Conservation (phyloP, 2,329 filamentous ascomycete species). For the Xylaria hypoxylon region DNA sequence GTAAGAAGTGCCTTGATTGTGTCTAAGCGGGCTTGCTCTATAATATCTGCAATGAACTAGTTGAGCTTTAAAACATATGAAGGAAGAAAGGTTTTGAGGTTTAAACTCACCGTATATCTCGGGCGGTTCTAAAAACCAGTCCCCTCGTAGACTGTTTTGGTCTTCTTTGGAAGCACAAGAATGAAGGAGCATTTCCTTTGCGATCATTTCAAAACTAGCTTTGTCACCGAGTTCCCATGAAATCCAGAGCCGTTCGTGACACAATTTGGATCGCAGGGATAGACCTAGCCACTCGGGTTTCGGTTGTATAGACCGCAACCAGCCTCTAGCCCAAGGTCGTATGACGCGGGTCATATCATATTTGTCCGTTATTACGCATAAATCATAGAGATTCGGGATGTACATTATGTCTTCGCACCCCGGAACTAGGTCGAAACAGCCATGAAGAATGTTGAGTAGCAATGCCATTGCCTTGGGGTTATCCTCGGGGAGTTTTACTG, state of each 20-base stretch:
- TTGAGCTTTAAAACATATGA: conserved; percentile 20
- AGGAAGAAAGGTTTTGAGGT: not conserved
- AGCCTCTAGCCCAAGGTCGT: conserved; percentile 41
- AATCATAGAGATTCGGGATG: conserved; percentile 37
- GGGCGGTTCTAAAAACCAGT: conserved; percentile 30
- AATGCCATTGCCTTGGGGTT: conserved; percentile 6
- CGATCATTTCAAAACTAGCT: conserved; percentile 33
- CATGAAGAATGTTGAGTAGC: conserved; percentile 20
- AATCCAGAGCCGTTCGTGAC: conserved; percentile 40
- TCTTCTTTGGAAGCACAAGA: conserved; percentile 16
- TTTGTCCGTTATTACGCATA: conserved; percentile 41
- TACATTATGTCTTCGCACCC: conserved; percentile 31
- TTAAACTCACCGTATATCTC: conserved; percentile 41
- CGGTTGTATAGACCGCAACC: conserved; percentile 32
- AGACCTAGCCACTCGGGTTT: conserved; percentile 27
- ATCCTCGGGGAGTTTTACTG: conserved; percentile 26
- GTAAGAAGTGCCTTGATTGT: conserved; percentile 35
- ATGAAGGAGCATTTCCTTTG: conserved; percentile 33
- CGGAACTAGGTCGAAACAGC: conserved; percentile 9
- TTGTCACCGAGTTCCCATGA: conserved; percentile 39
- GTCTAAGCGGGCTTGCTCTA: conserved; percentile 32
- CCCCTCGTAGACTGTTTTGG: conserved; percentile 19
- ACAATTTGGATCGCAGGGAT: conserved; percentile 23
- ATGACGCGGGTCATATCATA: conserved; percentile 42
- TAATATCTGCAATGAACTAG: conserved; percentile 29